Evolutionary conservation across 768 basidiomycete species (phyloP).

Genomic region (Chalciporus chontae): DNA sequence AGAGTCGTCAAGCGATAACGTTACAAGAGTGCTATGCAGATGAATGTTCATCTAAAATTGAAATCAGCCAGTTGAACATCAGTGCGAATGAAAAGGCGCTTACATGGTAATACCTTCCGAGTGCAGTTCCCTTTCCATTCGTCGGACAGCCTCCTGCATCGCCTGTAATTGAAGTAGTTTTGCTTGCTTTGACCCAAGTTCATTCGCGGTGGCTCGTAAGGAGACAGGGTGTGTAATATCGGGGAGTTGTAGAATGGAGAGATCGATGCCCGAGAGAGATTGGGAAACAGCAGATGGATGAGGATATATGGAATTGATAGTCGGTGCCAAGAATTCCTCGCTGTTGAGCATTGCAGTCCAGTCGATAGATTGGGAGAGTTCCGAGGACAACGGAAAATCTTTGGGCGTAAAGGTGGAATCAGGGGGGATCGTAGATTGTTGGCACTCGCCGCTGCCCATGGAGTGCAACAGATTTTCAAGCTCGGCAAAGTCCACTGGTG

Average conservation of each 20-base stretch:
- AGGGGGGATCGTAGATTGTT: too few relatives aligned
- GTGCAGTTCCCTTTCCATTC: conserved; percentile 32
- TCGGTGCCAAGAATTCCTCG: too few relatives aligned
- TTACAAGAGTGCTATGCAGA: too few relatives aligned
- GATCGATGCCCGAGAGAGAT: conserved; percentile 21
- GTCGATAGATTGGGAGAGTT: conserved; percentile 6
- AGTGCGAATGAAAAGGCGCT: not conserved
- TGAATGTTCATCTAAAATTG: too few relatives aligned
- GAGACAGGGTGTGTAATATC: too few relatives aligned
- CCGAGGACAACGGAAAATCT: not conserved
- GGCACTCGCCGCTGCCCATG: too few relatives aligned
- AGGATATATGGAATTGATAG: not conserved
- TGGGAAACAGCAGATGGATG: not conserved
- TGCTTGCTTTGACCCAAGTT: conserved; percentile 11
- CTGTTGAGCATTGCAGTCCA: too few relatives aligned
- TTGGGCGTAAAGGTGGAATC: not conserved
- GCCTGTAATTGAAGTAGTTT: conserved; percentile 21
- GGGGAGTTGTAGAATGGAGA: conserved; percentile 25
- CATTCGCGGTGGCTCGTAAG: too few relatives aligned
- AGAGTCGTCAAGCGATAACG: too few relatives aligned
- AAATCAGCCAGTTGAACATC: too few relatives aligned
- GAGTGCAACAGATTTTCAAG: conserved; percentile 11
- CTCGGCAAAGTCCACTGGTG: not conserved
- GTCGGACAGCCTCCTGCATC: conserved; percentile 34
- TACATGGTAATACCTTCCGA: conserved; percentile 17